Base-by-base conservation (phyloP, 352 stramenopile genomes). In the Pythium vanterpoolii region DNA sequence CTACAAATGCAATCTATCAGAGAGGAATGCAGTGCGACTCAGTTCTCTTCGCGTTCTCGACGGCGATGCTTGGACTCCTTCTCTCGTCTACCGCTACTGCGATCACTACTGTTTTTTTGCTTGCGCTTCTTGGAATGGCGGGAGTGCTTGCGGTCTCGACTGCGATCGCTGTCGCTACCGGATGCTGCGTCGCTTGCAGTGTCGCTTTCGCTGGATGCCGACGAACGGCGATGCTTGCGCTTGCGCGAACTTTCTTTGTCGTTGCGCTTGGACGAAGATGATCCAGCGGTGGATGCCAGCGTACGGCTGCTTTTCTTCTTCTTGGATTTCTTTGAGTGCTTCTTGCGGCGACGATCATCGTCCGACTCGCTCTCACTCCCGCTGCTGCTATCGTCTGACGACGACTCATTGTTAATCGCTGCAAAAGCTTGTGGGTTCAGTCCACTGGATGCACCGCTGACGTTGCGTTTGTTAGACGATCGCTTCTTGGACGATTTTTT, bases 391-490 rank as follows among this genome's bases (percentile, higher is more conserved):
- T 50, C 21, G 4, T 23, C 18, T 11, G 52, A 51, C 26, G 75
- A 72, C 10, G 66, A 60, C 26, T 67, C 62, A 30, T 62, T 71
- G 52, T 83, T 78, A 47, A 88, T 82, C 38, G 82, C 82, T 23
- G 79, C 82, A 46, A 91, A 53, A 33, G 82, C 82, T 58, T 91
- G 82, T 10, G 82, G 79, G 46, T 91, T 91, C 19, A 91, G 53
- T 0, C 82, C 79, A 27, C 76, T 89, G 42, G 52, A 45, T 14
- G 33, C 58, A 60, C 66, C 36, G 51, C 62, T 23, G 65, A 69
- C 19, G 64, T 68, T 28, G 55, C 56, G 21, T 34, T 66, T 39
- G 56, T 74, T 78, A 3, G 66, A 71, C 1, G 51, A 49, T 3
- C 62, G 62, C 31, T 71, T 76, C 27, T 85, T 82, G 38, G 64